Percentiles rank a stretch among this genome's conserved stretches.
These are phyloP conservation scores for Xylaria sp. DNA, from an alignment of 2,329 filamentous ascomycete genomes.

Conservation along the genomic window DNA sequence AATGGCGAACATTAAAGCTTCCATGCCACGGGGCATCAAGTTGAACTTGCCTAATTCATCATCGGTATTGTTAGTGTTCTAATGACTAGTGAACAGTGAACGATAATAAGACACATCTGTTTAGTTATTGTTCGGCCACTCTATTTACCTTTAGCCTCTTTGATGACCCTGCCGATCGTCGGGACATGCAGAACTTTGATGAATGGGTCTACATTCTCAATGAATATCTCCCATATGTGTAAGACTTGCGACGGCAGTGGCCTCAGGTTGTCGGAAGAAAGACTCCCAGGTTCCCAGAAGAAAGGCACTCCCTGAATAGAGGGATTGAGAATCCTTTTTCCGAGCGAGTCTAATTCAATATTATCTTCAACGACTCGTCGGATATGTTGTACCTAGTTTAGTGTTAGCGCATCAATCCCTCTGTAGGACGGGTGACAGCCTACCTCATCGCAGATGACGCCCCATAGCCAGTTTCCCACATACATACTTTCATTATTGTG, in stretches of 20 bases:
- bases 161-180: slow-evolving; percentile 7
- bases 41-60: slow-evolving; percentile 23
- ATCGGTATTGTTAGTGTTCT: not conserved
- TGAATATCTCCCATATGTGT: slow-evolving; percentile 27
- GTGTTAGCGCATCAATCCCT: not conserved
- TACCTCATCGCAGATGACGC: slow-evolving; percentile 28
- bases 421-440: too few species aligned
- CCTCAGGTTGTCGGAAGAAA: not conserved
- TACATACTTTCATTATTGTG: slow-evolving; percentile 24
- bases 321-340: slow-evolving; percentile 18
- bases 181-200: slow-evolving; percentile 29
- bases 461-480: slow-evolving; percentile 29
- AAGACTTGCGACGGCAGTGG: slow-evolving; percentile 24
- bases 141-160: slow-evolving; percentile 23
- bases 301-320: slow-evolving; percentile 25
- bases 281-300: slow-evolving; percentile 16
- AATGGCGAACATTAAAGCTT: slow-evolving; percentile 29
- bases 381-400: slow-evolving; percentile 24
- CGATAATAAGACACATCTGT: not conserved
- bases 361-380: slow-evolving; percentile 24
- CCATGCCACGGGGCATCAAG: slow-evolving; percentile 21
- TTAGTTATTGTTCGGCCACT: too few species aligned
- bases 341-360: slow-evolving; percentile 21
- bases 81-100: not conserved
- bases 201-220: slow-evolving; percentile 27